Evolutionary conservation across 192 early-diverging fungal species (phyloP).

Genomic region (Funneliformis mosseae): DNA sequence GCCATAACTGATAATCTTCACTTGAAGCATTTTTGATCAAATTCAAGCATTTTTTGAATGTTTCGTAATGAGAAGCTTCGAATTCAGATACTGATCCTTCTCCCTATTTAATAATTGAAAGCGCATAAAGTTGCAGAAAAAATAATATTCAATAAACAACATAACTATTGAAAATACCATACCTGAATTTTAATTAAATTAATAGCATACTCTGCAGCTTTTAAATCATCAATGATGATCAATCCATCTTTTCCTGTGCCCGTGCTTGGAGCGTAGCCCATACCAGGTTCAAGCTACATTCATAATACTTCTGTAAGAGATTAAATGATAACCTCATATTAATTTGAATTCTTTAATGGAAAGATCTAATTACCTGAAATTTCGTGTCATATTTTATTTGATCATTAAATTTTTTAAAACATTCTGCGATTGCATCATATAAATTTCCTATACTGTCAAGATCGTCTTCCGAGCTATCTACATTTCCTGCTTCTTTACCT

Average conservation of each 20-base stretch:
- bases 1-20: slow-evolving; percentile 21
- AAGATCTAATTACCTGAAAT: slow-evolving; percentile 1
- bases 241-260: slow-evolving; percentile 15
- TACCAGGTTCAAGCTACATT: slow-evolving; percentile 25
- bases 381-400: neutral
- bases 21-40: neutral
- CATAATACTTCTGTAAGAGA: neutral
- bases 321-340: neutral
- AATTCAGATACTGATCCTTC: neutral
- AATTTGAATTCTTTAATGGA: neutral
- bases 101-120: neutral
- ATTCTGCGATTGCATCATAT: neutral
- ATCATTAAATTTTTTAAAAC: neutral
- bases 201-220: neutral
- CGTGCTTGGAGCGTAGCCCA: slow-evolving; percentile 27
- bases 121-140: neutral
- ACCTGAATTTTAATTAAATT: slow-evolving; percentile 19
- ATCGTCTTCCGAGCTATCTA: no score
- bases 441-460: slow-evolving; percentile 1
- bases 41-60: neutral
- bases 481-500: neutral
- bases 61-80: slow-evolving; percentile 9
- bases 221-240: neutral
- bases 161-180: neutral
- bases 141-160: neutral